Evolutionary conservation across 257 asterid genomes (phyloP), one percentile per base, ranked within the genome.

Genomic region (Lantana camara): DNA sequence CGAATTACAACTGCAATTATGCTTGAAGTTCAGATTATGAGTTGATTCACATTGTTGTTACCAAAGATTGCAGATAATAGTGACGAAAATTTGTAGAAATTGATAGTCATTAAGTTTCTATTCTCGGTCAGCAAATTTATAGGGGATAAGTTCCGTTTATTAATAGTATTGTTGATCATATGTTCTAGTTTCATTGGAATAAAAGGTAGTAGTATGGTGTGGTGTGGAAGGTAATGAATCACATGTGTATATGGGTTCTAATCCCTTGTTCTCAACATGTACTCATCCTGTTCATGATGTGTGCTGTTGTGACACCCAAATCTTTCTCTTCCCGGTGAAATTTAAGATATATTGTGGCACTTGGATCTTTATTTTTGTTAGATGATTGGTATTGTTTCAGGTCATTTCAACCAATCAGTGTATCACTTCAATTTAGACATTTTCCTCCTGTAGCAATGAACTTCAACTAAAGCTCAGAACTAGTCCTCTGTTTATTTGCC

Each of bases 401-500:
- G n/a, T n/a, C n/a, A 7, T 27, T 35, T 37, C 27, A 15, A 16
- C 13, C 32, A 23, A 5, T 3, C 15, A 21, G 32, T 30, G 8
- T 47, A 15, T 47, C 29, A 29, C 37, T 38, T 21, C 9, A 34
- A 34, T 22, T 8, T 32, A 34, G 16, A 22, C 17, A 37, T 59
- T 27, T n/a, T 15, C 49, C 14, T 14, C 59, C 24, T 17, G 14
- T 60, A 29, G 45, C 14, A 22, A 51, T 61, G 49, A 30, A 46
- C 9, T 32, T 45, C 48, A n/a, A 53, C 52, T 57, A 22, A 51
- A 54, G 60, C 30, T 22, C 60, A 13, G n/a, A 49, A 60, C 55
- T 58, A 45, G 51, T 54, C 37, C 34, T 16, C 48, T 51, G 11
- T n/a, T 13, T 41, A 41, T 62, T 71, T 38, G 17, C 64, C 57